Evolutionary conservation across 176 grass and related monocot genomes (phyloP).

Genomic region (Phoenix dactylifera): DNA sequence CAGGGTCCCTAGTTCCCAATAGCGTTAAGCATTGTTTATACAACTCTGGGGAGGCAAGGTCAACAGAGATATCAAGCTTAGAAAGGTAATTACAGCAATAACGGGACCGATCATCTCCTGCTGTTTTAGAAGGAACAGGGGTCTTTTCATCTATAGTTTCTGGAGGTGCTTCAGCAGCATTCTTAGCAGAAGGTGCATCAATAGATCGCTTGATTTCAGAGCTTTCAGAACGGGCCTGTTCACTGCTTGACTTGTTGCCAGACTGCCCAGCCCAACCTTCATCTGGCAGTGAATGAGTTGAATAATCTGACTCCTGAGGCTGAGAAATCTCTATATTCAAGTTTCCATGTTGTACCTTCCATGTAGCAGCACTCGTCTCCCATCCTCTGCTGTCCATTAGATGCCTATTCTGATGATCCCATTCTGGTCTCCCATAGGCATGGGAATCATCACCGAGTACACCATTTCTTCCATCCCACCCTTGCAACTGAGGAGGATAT

Average conservation of each 20-base stretch:
- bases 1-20: slow-evolving; percentile 2
- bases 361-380: neutral
- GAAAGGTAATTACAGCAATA: slow-evolving; percentile 30
- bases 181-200: slow-evolving; percentile 11
- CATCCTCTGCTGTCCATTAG: neutral
- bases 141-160: slow-evolving; percentile 10
- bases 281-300: slow-evolving; percentile 4
- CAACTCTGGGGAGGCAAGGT: slow-evolving; percentile 24
- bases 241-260: neutral
- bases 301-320: slow-evolving; percentile 1
- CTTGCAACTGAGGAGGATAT: slow-evolving; percentile 16
- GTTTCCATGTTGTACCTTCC: slow-evolving; percentile 2
- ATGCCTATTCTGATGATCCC: slow-evolving; percentile 5
- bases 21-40: slow-evolving; percentile 22
- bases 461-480: slow-evolving; percentile 23
- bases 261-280: slow-evolving; percentile 11
- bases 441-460: slow-evolving; percentile 13
- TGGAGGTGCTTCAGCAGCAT: neutral
- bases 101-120: slow-evolving; percentile 1
- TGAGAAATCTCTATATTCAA: neutral
- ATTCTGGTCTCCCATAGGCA: slow-evolving; percentile 13
- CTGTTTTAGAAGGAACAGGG: slow-evolving; percentile 13
- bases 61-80: slow-evolving; percentile 23
- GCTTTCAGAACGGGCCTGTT: neutral
- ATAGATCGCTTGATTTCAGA: slow-evolving; percentile 16